Evolutionary conservation across 768 basidiomycete genomes (phyloP), one percentile per base, ranked within the genome.

Genomic region (Lactifluus subvellereus): DNA sequence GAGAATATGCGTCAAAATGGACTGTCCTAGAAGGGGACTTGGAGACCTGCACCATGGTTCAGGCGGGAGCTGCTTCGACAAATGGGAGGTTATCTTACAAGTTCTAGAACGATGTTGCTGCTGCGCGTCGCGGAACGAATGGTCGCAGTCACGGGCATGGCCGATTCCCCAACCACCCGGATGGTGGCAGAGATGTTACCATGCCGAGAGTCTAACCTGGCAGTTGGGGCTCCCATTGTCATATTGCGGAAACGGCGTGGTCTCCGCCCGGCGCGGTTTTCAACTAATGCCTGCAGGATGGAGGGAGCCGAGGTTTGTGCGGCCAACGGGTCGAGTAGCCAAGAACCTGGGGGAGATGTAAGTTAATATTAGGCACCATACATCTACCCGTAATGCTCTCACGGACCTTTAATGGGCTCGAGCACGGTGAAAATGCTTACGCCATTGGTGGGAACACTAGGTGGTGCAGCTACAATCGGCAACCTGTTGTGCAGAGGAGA

Each of bases 1-100:
- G 57, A 51, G 65, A 59, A 59, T 64, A 66, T 16, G 52, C 50
- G 35, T 66, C 63, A n/a, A 66, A 43, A 33, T 66, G 38, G 32
- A 60, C 58, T n/a, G 9, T 43, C 54, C 57, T 49, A 27, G 40
- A 27, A 11, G 58, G 40, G 27, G 53, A 40, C 27, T 66, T 66
- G 18, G 53, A 54, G 57, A 65, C 53, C 65, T 66, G 20, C 10
- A 47, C 1, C 6, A 20, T 7, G 20, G 47, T 33, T 61, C 33
- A 62, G 54, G 11, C 10, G 7, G 32, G 4, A 14, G 20, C n/a
- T n/a, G 16, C 42, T 40, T 40, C 10, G 22, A 11, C 37, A 38
- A 43, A 33, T 47, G 27, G 22, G n/a, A 38, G 13, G 37, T 14
- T 55, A 42, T 22, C 64, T 18, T 27, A 65, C 64, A 38, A 65